phyloP scores from a whole-genome alignment of 805 yeast genomes.

The Yarrowia sp. region DNA sequence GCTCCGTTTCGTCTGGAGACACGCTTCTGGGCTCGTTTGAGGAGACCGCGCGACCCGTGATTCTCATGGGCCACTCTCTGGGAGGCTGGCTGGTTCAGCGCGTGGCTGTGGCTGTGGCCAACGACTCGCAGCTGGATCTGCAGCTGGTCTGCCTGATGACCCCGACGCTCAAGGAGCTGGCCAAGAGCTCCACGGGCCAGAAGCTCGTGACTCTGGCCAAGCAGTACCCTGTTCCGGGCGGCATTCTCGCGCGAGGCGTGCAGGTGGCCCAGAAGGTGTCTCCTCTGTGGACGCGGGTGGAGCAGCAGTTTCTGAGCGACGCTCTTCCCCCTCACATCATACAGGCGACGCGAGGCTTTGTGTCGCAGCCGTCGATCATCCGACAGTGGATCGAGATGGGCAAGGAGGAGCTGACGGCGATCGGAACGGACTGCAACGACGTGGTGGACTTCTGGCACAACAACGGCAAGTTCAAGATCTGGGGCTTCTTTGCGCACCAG shows the following conservation, averaged over 20 bases:
- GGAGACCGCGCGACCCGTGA: slow-evolving; percentile 40
- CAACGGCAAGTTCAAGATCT: slow-evolving; percentile 43
- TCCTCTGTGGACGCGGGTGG: slow-evolving; percentile 35
- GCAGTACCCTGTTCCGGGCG: slow-evolving; percentile 31
- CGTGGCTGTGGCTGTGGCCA: slow-evolving; percentile 40
- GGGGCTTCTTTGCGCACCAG: slow-evolving; percentile 56
- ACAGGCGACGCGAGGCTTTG: slow-evolving; percentile 45
- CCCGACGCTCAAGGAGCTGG: slow-evolving; percentile 67
- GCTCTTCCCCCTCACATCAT: slow-evolving; percentile 5
- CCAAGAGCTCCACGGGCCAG: slow-evolving; percentile 45
- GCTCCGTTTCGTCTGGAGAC: background rate
- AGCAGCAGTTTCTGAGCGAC: slow-evolving; percentile 2
- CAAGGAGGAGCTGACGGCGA: slow-evolving; percentile 54
- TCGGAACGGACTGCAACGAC: slow-evolving; percentile 44
- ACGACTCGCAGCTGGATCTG: slow-evolving; percentile 38
- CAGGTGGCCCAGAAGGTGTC: slow-evolving; percentile 28
- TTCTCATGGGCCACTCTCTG: slow-evolving; percentile 66
- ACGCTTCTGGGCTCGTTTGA: slow-evolving; percentile 8
- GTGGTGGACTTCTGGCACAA: slow-evolving; percentile 50
- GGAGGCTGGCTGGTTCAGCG: slow-evolving; percentile 66
- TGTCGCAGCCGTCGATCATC: slow-evolving; percentile 46
- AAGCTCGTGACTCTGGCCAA: slow-evolving; percentile 36
- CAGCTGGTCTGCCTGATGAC: slow-evolving; percentile 59
- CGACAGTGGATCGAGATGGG: slow-evolving; percentile 58
- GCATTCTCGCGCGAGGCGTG: slow-evolving; percentile 22